Base-by-base conservation (phyloP, 768 basidiomycete genomes). In the Trametes cinnabarina region DNA sequence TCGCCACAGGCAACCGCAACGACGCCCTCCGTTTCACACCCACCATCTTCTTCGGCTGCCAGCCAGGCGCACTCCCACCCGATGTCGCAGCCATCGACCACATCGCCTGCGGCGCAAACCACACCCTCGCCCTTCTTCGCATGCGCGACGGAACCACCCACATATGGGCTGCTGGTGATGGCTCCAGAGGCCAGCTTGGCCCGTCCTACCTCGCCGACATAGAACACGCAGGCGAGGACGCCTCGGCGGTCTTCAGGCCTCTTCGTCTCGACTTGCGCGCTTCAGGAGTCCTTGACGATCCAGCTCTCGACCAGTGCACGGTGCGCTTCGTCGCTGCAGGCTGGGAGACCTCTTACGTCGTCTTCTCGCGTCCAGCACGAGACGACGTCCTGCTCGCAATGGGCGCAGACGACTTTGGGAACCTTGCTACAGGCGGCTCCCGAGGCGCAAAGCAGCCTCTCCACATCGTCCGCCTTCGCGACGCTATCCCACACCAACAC, bases 281-380 rank as follows among this genome's bases (percentile, higher is more conserved):
- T 15, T 64, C 80, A 1, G 65, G 74, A 8, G 63, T 65, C 47
- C 56, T 72, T 26, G 74, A 73, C 5, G 39, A 34, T 19, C 17
- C 1, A 15, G 4, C 14, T 11, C 65, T 80, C 15, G 63, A 67
- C 0, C 76, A 72, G 4, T 85, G 85, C 69, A 63, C 70, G 17
- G 72, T 77, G 41, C 79, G 76, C 28, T 64, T 74, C 23, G 74
- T 93, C 15, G 83, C 83, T 14, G 82, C 87, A 0, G 78, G 85
- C 42, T 97, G 94, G 94, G 89, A 96, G 71, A 92, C 92, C 7
- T 85, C 85, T 50, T 92, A 88, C 65, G 71, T 92, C 43, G 86
- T 85, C 2, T 72, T 92, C 14, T 78, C 81, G 11, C 66, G 64
- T 49, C 62, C 68, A 15, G 75, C 68, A 6, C 66, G 67, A 23